Conservation (phyloP, 1,284 basidiomycete species). For the Moesziomyces aphidis region DNA sequence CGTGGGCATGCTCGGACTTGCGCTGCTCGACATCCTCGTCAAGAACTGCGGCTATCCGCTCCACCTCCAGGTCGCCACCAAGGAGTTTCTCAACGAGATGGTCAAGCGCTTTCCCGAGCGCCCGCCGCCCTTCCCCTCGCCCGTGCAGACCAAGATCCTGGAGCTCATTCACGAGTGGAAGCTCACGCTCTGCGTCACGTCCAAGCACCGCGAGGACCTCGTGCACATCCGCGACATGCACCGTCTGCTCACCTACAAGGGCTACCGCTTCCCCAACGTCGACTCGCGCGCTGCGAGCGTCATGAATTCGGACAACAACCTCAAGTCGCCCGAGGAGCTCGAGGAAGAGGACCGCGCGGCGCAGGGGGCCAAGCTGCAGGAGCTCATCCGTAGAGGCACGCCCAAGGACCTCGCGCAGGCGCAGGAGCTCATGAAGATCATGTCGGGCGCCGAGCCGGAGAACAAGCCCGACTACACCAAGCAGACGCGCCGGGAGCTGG, state of each 20-base stretch:
- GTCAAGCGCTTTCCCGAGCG: slow-evolving; percentile 97
- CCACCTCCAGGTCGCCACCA: slow-evolving; percentile 97
- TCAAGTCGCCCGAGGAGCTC: slow-evolving; percentile 95
- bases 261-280: slow-evolving; percentile 65
- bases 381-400: slow-evolving; percentile 94
- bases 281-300: slow-evolving; percentile 60
- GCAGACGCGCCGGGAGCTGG: slow-evolving; percentile 88
- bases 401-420: slow-evolving; percentile 94
- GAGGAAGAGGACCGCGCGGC: slow-evolving; percentile 95
- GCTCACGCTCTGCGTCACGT: slow-evolving; percentile 87
- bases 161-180: slow-evolving; percentile 96
- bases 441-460: slow-evolving; percentile 95
- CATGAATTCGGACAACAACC: slow-evolving; percentile 73
- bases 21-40: slow-evolving; percentile 89
- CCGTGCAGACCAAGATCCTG: slow-evolving; percentile 92
- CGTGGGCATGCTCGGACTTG: slow-evolving; percentile 80
- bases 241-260: slow-evolving; percentile 91
- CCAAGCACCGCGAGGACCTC: slow-evolving; percentile 94
- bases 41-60: slow-evolving; percentile 96
- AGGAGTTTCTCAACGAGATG: slow-evolving; percentile 98
- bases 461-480: slow-evolving; percentile 90
- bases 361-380: slow-evolving; percentile 96
- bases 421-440: slow-evolving; percentile 96
- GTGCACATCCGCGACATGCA: slow-evolving; percentile 99
- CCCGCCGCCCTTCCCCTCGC: slow-evolving; percentile 91